Evolutionary conservation across 2,329 filamentous ascomycete species (phyloP).

Genomic region (Colletotrichum ledebouriae): DNA sequence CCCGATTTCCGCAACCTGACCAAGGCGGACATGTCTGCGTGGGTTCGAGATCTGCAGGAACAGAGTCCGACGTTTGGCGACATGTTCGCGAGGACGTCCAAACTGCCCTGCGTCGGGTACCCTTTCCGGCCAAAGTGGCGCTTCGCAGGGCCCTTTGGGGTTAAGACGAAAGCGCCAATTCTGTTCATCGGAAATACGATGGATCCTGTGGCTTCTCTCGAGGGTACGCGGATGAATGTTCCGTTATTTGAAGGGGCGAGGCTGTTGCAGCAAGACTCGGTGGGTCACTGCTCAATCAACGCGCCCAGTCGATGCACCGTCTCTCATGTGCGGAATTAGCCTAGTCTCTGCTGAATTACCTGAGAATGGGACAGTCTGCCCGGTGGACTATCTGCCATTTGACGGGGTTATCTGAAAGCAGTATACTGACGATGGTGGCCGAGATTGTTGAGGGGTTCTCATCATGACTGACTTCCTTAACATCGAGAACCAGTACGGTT

Average conservation of each 20-base stretch:
- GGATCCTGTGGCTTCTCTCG: slow-evolving; percentile 15
- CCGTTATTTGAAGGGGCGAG: too few relatives aligned
- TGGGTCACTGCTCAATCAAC: too few relatives aligned
- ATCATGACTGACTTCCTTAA: too few relatives aligned
- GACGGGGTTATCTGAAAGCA: not conserved
- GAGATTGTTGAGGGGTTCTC: too few relatives aligned
- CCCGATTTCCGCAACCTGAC: slow-evolving; percentile 44
- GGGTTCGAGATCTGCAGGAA: slow-evolving; percentile 46
- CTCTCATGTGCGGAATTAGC: too few relatives aligned
- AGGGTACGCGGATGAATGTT: slow-evolving; percentile 7
- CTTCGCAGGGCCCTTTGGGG: slow-evolving; percentile 52
- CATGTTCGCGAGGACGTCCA: slow-evolving; percentile 10
- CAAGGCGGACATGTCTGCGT: slow-evolving; percentile 47
- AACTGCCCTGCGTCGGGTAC: slow-evolving; percentile 56
- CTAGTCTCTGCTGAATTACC: too few relatives aligned
- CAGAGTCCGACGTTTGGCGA: slow-evolving; percentile 31
- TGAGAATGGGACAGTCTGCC: not conserved
- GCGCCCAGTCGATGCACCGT: too few relatives aligned
- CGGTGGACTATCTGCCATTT: not conserved
- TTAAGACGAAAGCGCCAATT: slow-evolving; percentile 5
- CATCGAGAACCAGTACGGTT: too few relatives aligned
- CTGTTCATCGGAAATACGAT: slow-evolving; percentile 27
- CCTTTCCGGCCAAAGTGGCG: slow-evolving; percentile 53
- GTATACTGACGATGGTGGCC: too few relatives aligned
- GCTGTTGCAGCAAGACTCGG: too few relatives aligned